Percentiles rank a stretch among this genome's conserved stretches.
Conservation (phyloP, 768 basidiomycete species). For the Collybiopsis confluens region DNA sequence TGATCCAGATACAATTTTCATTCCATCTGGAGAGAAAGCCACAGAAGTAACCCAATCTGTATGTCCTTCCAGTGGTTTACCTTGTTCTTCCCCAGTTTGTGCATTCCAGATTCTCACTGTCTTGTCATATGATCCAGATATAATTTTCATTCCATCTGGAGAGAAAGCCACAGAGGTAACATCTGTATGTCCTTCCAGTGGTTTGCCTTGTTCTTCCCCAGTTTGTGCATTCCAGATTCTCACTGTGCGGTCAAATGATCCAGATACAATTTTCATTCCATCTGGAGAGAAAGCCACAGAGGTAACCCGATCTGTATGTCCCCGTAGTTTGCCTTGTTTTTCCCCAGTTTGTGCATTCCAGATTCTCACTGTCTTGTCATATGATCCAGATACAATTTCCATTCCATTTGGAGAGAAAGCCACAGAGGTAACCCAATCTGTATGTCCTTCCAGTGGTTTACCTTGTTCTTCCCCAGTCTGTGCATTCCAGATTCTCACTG, state of each 20-base stretch:
- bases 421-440: not conserved
- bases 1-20: conserved; percentile 1
- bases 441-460: not conserved
- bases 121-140: not conserved
- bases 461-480: not conserved
- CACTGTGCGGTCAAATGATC: not conserved
- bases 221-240: not conserved
- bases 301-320: not conserved
- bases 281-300: not conserved
- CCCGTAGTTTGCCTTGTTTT: not conserved
- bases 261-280: not conserved
- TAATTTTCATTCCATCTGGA: not conserved
- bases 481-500: not conserved
- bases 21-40: not conserved
- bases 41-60: not conserved
- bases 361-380: not conserved
- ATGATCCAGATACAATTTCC: not conserved
- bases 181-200: not conserved
- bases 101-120: not conserved
- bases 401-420: not conserved
- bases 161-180: not conserved
- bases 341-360: not conserved
- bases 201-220: not conserved
- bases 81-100: not conserved
- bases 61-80: not conserved